phyloP scores from a whole-genome alignment of 768 basidiomycete species.

The Steccherinum ochraceum region DNA sequence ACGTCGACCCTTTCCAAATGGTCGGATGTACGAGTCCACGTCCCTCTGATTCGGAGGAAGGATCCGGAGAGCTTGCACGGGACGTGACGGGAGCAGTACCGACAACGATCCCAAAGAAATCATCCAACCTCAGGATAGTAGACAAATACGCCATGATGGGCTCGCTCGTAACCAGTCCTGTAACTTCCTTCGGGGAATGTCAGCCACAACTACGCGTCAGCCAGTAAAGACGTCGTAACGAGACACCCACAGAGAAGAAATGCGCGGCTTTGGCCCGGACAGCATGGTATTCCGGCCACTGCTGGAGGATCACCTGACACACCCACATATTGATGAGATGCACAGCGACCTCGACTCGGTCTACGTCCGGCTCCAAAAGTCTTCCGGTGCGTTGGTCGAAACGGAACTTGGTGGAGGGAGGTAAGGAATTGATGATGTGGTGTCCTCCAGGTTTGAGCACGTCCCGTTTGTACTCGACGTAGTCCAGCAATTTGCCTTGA shows the following conservation, averaged over 20 bases:
- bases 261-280: slow-evolving; percentile 18
- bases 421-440: background rate
- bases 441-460: slow-evolving; percentile 10
- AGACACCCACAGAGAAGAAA: slow-evolving; percentile 10
- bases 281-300: slow-evolving; percentile 18
- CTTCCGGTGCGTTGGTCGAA: slow-evolving; percentile 2
- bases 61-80: no score
- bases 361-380: slow-evolving; percentile 10
- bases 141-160: slow-evolving; percentile 18
- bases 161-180: slow-evolving; percentile 16
- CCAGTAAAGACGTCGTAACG: background rate
- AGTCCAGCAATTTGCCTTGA: slow-evolving; percentile 11
- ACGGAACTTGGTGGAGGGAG: background rate
- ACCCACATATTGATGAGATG: slow-evolving; percentile 27
- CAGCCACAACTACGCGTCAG: slow-evolving; percentile 1
- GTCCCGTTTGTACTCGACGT: slow-evolving; percentile 6
- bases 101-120: background rate
- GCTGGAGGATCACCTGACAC: slow-evolving; percentile 17
- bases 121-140: background rate
- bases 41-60: no score
- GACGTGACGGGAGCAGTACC: background rate
- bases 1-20: background rate
- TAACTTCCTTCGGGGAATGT: slow-evolving; percentile 7
- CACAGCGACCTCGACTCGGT: slow-evolving; percentile 20
- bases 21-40: background rate